A percentile compares a stretch with the other conserved stretches of the same genome.
These are phyloP conservation scores for Agroathelia rolfsii DNA, from an alignment of 1,284 basidiomycete genomes.

Conservation along the genomic window DNA sequence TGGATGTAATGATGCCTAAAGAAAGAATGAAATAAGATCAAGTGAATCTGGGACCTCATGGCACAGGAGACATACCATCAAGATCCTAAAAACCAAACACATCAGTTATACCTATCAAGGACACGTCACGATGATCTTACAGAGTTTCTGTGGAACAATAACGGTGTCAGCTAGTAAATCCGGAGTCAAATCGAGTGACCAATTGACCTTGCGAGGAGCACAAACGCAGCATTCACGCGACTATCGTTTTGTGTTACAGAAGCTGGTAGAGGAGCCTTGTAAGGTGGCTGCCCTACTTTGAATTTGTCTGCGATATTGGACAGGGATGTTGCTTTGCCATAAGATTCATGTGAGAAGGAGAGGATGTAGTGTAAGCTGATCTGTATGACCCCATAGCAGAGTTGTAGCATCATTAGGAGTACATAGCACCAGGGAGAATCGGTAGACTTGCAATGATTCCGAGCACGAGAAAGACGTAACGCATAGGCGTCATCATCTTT, in stretches of 20 bases:
- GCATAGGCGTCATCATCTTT: constrained; percentile 72
- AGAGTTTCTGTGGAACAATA: too few relatives aligned
- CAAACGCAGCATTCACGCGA: constrained; percentile 32
- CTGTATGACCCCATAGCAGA: constrained; percentile 30
- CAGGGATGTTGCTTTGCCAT: constrained; percentile 15
- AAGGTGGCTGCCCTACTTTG: constrained; percentile 7
- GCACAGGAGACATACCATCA: too few relatives aligned
- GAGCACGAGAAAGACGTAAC: constrained; percentile 61
- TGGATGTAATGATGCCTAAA: constrained; percentile 25
- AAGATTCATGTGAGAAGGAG: constrained; percentile 39
- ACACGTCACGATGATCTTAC: too few relatives aligned
- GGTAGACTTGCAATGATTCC: constrained; percentile 45
- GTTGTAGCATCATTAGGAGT: constrained; percentile 5
- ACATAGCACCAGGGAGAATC: constrained; percentile 1
- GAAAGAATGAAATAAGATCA: too few relatives aligned
- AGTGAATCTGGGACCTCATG: too few relatives aligned
- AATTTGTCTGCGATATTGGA: constrained; percentile 9
- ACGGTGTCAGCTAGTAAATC: too few relatives aligned
- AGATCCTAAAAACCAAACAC: too few relatives aligned
- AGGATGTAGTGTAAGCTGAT: constrained; percentile 65
- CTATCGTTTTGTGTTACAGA: constrained; percentile 3
- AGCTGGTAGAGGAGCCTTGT: constrained; percentile 3
- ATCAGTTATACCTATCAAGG: too few relatives aligned
- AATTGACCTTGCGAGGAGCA: constrained; percentile 34
- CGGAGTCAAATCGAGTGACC: constrained; percentile 20